A percentile compares a stretch with the other conserved stretches of the same genome.
These are phyloP conservation scores for Aplosporella prunicola DNA, from an alignment of 2,329 filamentous ascomycete genomes.

Conservation along the genomic window DNA sequence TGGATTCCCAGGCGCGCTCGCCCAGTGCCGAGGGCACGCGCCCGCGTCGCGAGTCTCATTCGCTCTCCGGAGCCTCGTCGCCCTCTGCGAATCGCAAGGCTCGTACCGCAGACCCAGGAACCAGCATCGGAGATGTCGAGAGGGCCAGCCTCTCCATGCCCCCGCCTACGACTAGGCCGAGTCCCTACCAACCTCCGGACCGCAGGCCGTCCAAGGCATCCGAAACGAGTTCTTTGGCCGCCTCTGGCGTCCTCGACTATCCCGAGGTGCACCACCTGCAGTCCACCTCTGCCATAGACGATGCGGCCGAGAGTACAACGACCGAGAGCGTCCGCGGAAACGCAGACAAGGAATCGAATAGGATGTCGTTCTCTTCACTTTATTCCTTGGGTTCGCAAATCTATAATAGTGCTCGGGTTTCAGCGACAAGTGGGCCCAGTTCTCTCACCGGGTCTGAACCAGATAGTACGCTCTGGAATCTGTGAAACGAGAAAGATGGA, in stretches of 20 bases:
- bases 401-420: slow-evolving; percentile 41
- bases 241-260: slow-evolving; percentile 13
- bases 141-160: slow-evolving; percentile 57
- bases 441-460: slow-evolving; percentile 37
- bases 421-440: slow-evolving; percentile 39
- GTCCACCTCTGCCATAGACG: slow-evolving; percentile 39
- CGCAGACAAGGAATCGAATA: slow-evolving; percentile 44
- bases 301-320: slow-evolving; percentile 35
- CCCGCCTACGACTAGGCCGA: slow-evolving; percentile 37
- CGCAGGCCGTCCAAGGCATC: slow-evolving; percentile 33
- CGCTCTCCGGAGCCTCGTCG: slow-evolving; percentile 40
- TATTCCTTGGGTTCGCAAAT: slow-evolving; percentile 58
- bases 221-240: slow-evolving; percentile 30
- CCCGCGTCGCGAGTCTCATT: slow-evolving; percentile 26
- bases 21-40: slow-evolving; percentile 30
- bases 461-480: slow-evolving; percentile 25
- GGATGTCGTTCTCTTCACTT: slow-evolving; percentile 63
- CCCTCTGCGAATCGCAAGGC: slow-evolving; percentile 41
- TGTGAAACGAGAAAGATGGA: background rate
- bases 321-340: slow-evolving; percentile 41
- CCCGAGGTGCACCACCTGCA: slow-evolving; percentile 15
- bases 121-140: slow-evolving; percentile 48
- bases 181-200: slow-evolving; percentile 36
- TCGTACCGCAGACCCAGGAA: slow-evolving; percentile 50
- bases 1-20: slow-evolving; percentile 23